These are phyloP conservation scores for Colletotrichum sp. DNA, from an alignment of 2,329 filamentous ascomycete species.

Conservation along the genomic window DNA sequence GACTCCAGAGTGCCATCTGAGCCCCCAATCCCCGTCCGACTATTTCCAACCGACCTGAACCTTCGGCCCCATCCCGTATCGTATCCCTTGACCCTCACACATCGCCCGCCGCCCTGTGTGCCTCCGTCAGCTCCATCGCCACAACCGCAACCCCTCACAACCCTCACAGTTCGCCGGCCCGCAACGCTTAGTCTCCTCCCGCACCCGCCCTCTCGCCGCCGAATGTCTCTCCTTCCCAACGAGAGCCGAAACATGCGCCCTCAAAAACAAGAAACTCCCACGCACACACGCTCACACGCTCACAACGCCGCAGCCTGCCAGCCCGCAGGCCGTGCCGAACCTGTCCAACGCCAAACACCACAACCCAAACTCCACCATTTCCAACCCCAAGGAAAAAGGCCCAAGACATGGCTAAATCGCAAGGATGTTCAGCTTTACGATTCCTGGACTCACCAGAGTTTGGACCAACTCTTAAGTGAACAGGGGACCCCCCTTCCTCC, in stretches of 20 bases:
- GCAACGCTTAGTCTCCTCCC: not conserved
- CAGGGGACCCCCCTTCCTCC: not conserved
- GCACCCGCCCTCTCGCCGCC: not conserved
- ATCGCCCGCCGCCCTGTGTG: not conserved
- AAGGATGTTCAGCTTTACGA: not conserved
- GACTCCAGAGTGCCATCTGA: not conserved
- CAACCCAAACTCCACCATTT: not conserved
- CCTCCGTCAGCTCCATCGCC: not conserved
- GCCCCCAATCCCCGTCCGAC: not conserved
- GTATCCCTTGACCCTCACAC: not conserved
- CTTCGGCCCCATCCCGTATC: not conserved
- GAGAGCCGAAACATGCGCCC: not conserved
- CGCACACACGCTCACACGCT: not conserved
- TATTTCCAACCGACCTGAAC: not conserved
- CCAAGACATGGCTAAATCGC: not conserved
- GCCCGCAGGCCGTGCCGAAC: not conserved
- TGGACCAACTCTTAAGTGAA: not conserved
- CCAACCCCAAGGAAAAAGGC: not conserved
- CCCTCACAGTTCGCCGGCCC: not conserved
- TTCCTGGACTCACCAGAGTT: not conserved
- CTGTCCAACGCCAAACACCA: not conserved
- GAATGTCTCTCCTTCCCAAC: not conserved
- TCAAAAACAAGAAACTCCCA: not conserved
- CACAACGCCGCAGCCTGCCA: not conserved
- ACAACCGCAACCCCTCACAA: not conserved